Percentiles rank a stretch among this genome's conserved stretches.
Evolutionary conservation across 495 filamentous ascomycete genomes (phyloP).

Genomic region (Pyrenula massariospora): DNA sequence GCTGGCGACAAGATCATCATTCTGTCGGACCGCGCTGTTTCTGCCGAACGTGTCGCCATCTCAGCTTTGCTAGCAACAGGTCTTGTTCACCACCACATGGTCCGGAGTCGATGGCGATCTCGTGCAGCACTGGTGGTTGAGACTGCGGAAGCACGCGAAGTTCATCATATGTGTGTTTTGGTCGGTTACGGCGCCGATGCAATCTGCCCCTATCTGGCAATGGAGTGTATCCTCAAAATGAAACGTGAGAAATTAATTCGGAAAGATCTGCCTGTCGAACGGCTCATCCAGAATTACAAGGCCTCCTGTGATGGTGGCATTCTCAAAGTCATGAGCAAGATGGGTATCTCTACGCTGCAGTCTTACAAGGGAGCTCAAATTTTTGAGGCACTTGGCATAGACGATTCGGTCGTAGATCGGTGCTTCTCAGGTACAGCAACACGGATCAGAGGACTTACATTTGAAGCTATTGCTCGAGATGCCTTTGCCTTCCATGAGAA

Average conservation of each 20-base stretch:
- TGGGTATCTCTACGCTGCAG: conserved; percentile 97
- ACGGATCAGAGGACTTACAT: conserved; percentile 90
- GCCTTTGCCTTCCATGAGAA: conserved; percentile 95
- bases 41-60: conserved; percentile 71
- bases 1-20: conserved; percentile 79
- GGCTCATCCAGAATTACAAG: conserved; percentile 93
- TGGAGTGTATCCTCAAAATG: conserved; percentile 98
- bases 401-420: conserved; percentile 88
- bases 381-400: conserved; percentile 96
- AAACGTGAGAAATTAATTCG: conserved; percentile 91
- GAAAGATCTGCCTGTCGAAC: conserved; percentile 73
- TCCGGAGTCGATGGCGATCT: conserved; percentile 92
- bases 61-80: conserved; percentile 85
- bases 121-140: conserved; percentile 82
- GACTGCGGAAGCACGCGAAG: conserved; percentile 93
- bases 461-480: conserved; percentile 91
- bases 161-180: conserved; percentile 97
- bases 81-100: conserved; percentile 95
- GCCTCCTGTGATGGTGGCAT: conserved; percentile 97
- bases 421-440: conserved; percentile 96
- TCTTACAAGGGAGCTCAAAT: conserved; percentile 99
- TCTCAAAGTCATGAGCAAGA: conserved; percentile 99
- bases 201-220: conserved; percentile 91
- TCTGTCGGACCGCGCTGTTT: conserved; percentile 83
- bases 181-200: conserved; percentile 94